Base-by-base conservation (phyloP, 164 flowering plant species). In the Umbilicus rupestris region DNA sequence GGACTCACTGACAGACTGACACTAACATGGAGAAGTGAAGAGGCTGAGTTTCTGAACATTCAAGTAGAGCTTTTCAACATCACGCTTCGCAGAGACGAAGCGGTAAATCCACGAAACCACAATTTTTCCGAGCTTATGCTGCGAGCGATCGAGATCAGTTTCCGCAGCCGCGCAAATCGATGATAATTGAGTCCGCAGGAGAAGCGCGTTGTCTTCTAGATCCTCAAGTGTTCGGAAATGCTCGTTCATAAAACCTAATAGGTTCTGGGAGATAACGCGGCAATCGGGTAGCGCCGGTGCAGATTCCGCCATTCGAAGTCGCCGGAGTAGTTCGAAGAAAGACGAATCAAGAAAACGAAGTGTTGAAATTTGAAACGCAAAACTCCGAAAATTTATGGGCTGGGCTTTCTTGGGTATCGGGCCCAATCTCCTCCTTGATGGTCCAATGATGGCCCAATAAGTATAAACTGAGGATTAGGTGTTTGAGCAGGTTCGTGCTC, bases 31-130 rank as follows among this genome's bases (percentile, higher is more conserved):
- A 22, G 65, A 63, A n/a, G 65, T 24, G 42, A 20, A 20, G 15
- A 62, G 44, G 8, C 65, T 62, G 26, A 33, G 65, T 33, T 62
- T 62, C 29, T 62, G 28, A 33, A 33, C 42, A 62, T n/a, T 10
- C 44, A 62, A 39, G 14, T 62, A 35, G 24, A 62, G 42, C 65
- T 35, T 62, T 30, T 62, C 44, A 33, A 62, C 19, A 62, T 62
- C 65, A 39, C 66, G 26, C 62, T 75, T 74, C 59, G 76, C 65
- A 7, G 41, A 33, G 28, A 76, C 50, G 1, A 82, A 82, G 39
- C 68, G 76, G 52, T 73, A 76, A 62, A 72, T 76, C 79, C 80
- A 78, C 2, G 83, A 71, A 60, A 76, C 76, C 11, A 70, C 46
- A 66, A 45, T 59, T 16, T 67, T 67, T 31, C 60, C 30, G 68